Evolutionary conservation across 2,329 filamentous ascomycete genomes (phyloP).

Genomic region (Didymella exigua): DNA sequence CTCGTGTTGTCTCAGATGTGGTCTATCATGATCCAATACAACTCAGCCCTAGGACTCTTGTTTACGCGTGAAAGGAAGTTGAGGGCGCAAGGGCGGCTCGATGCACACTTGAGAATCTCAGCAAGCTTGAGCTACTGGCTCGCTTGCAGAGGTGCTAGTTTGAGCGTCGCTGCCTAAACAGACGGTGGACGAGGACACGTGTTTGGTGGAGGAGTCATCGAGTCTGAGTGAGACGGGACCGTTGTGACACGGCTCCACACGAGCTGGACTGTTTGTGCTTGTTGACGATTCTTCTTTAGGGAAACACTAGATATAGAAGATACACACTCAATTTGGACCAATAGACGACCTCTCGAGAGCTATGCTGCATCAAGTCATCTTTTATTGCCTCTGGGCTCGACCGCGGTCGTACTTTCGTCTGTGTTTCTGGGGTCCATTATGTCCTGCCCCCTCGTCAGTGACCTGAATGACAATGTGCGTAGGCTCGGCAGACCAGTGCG

Average conservation of each 20-base stretch:
- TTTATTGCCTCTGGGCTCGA: no score
- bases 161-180: conserved; percentile 47
- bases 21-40: conserved; percentile 44
- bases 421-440: not conserved
- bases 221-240: conserved; percentile 15
- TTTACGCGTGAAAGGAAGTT: conserved; percentile 28
- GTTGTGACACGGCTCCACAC: not conserved
- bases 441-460: not conserved
- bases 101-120: conserved; percentile 39
- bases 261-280: not conserved
- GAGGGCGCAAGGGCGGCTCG: conserved; percentile 36
- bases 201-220: conserved; percentile 42
- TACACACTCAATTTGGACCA: conserved; percentile 4
- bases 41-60: conserved; percentile 49
- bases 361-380: not conserved
- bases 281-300: not conserved
- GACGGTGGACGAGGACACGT: conserved; percentile 28
- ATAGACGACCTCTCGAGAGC: not conserved
- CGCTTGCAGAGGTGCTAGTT: conserved; percentile 30
- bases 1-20: not conserved
- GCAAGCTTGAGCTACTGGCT: conserved; percentile 34
- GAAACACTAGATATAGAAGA: not conserved
- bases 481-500: no score
- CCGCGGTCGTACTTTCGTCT: not conserved
- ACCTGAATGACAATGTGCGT: not conserved